phyloP scores from a whole-genome alignment of 2,329 filamentous ascomycete genomes.

The Biscogniauxia mediterranea region DNA sequence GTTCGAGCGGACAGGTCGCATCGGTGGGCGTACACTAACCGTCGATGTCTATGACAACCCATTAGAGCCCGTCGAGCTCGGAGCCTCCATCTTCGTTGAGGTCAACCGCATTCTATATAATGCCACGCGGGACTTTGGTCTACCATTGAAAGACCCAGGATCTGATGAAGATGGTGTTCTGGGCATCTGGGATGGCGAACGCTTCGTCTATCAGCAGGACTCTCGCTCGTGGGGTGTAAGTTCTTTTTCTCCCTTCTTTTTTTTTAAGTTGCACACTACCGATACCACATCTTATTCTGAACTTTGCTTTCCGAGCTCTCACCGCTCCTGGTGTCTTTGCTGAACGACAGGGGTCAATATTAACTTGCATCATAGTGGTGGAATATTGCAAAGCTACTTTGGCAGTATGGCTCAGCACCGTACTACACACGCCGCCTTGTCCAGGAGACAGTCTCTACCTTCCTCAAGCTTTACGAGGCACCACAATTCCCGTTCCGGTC shows the following conservation, averaged over 20 bases:
- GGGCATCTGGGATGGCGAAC: slow-evolving; percentile 80
- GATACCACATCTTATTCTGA: background rate
- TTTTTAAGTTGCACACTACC: too few species aligned
- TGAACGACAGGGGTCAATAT: background rate
- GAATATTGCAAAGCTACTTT: slow-evolving; percentile 75
- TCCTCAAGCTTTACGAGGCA: slow-evolving; percentile 75
- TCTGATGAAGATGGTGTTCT: slow-evolving; percentile 55
- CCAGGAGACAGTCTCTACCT: slow-evolving; percentile 67
- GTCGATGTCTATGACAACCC: slow-evolving; percentile 72
- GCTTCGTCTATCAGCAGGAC: slow-evolving; percentile 67
- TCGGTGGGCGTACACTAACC: slow-evolving; percentile 86
- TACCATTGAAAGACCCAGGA: slow-evolving; percentile 52
- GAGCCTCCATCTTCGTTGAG: slow-evolving; percentile 87
- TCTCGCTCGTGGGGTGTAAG: slow-evolving; percentile 48
- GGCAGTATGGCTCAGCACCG: slow-evolving; percentile 81
- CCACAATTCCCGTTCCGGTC: slow-evolving; percentile 84
- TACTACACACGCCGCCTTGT: slow-evolving; percentile 71
- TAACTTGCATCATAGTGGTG: slow-evolving; percentile 60
- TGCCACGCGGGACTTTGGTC: slow-evolving; percentile 68
- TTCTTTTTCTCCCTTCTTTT: background rate
- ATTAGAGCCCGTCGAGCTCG: slow-evolving; percentile 72
- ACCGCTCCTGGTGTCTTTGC: background rate
- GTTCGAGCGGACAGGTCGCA: slow-evolving; percentile 73
- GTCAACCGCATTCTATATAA: slow-evolving; percentile 80
- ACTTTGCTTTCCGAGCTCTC: too few species aligned